Evolutionary conservation across 805 yeast genomes (phyloP).

Genomic region (Candida patagonica): DNA sequence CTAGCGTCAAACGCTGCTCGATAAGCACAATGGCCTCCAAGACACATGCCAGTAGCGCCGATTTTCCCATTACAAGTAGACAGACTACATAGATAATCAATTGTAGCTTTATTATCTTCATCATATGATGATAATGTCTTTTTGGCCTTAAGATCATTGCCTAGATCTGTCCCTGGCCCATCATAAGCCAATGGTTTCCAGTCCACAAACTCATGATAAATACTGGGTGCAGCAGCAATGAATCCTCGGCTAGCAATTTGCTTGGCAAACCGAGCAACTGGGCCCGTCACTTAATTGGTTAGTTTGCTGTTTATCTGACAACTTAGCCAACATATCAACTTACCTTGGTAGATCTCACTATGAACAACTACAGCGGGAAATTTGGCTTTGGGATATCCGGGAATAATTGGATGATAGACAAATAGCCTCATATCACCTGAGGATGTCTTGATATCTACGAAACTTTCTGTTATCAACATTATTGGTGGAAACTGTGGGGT

Average conservation of each 20-base stretch:
- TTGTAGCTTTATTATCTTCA: slow-evolving; percentile 56
- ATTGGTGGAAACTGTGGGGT: too few species aligned
- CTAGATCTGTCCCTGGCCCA: slow-evolving; percentile 63
- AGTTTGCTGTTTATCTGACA: neutral
- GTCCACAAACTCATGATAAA: slow-evolving; percentile 63
- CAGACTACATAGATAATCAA: slow-evolving; percentile 50
- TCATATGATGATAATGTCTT: slow-evolving; percentile 67
- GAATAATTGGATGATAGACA: slow-evolving; percentile 57
- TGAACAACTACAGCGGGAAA: slow-evolving; percentile 76
- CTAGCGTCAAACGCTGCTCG: slow-evolving; percentile 57
- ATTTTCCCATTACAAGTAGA: slow-evolving; percentile 61
- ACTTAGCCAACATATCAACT: neutral
- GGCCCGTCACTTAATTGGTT: slow-evolving; percentile 40
- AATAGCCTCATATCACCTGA: slow-evolving; percentile 59
- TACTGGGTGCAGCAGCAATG: slow-evolving; percentile 70
- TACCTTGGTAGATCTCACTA: slow-evolving; percentile 69
- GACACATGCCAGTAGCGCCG: slow-evolving; percentile 83
- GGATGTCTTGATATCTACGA: slow-evolving; percentile 55
- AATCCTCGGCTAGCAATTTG: slow-evolving; percentile 74
- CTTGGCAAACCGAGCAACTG: slow-evolving; percentile 68
- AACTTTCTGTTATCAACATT: slow-evolving; percentile 66
- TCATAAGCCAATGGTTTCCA: slow-evolving; percentile 63
- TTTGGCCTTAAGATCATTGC: slow-evolving; percentile 55
- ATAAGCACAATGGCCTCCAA: slow-evolving; percentile 76
- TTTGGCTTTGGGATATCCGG: slow-evolving; percentile 66